phyloP scores from a whole-genome alignment of 106 monocot genomes.

The Acanthochlamys bracteata region DNA sequence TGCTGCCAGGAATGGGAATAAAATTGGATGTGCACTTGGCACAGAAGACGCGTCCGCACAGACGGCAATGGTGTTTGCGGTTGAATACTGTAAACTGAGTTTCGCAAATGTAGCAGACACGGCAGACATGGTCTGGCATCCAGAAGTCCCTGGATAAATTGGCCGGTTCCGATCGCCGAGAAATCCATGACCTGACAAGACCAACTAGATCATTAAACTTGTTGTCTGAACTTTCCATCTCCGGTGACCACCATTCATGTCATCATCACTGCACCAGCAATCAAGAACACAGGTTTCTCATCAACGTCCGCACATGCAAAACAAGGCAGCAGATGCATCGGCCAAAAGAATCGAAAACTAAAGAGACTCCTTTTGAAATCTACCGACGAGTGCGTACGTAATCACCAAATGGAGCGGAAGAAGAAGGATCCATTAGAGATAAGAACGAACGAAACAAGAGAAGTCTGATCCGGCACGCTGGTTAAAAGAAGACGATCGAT shows the following conservation, averaged over 20 bases:
- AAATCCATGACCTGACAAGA: conserved; percentile 58
- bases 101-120: conserved; percentile 88
- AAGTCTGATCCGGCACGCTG: too few relatives aligned
- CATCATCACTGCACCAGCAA: too few relatives aligned
- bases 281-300: too few relatives aligned
- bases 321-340: too few relatives aligned
- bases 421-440: too few relatives aligned
- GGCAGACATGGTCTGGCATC: conserved; percentile 88
- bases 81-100: conserved; percentile 70
- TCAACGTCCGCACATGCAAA: too few relatives aligned
- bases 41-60: conserved; percentile 90
- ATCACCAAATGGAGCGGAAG: too few relatives aligned
- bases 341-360: too few relatives aligned
- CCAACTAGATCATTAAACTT: conserved; percentile 38
- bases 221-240: conserved; percentile 30
- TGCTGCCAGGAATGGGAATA: conserved; percentile 32
- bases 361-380: too few relatives aligned
- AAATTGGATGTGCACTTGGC: conserved; percentile 75
- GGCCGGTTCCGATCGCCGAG: conserved; percentile 37
- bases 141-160: conserved; percentile 76
- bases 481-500: too few relatives aligned
- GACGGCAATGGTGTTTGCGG: conserved; percentile 85
- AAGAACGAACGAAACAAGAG: too few relatives aligned
- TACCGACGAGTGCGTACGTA: too few relatives aligned
- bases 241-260: not conserved